These are phyloP conservation scores for Omphalea diandra DNA, from an alignment of 441 rosid genomes.

Conservation along the genomic window DNA sequence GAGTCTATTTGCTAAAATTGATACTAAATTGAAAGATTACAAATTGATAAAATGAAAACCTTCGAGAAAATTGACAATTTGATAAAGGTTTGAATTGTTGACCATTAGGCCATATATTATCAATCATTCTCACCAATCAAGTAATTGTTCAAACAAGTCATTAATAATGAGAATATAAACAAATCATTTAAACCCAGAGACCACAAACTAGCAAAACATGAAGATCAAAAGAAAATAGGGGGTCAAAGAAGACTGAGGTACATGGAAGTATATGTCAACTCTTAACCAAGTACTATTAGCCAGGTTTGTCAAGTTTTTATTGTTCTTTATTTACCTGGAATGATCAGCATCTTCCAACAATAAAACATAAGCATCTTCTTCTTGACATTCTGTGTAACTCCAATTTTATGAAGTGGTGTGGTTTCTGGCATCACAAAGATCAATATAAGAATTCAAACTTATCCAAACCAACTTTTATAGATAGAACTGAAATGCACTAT, in stretches of 20 bases:
- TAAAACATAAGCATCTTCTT: not conserved
- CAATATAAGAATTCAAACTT: not conserved
- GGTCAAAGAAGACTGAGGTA: not conserved
- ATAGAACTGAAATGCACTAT: slow-evolving; percentile 11
- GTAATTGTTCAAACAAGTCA: too few relatives aligned
- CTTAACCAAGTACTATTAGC: not conserved
- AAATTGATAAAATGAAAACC: too few relatives aligned
- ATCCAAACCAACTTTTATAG: not conserved
- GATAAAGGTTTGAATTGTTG: too few relatives aligned
- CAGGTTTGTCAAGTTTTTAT: not conserved
- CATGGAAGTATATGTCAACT: not conserved
- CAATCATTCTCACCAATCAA: not conserved
- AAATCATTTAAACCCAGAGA: not conserved
- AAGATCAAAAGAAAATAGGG: not conserved
- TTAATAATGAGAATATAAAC: too few relatives aligned
- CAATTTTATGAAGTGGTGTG: not conserved
- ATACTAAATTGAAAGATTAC: too few relatives aligned
- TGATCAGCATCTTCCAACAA: slow-evolving; percentile 4
- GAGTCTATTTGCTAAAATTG: too few relatives aligned
- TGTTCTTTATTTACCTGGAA: not conserved
- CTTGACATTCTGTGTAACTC: not conserved
- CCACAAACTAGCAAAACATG: not conserved
- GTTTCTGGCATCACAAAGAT: slow-evolving; percentile 6
- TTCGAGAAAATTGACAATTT: too few relatives aligned
- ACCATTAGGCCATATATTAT: not conserved